These are phyloP conservation scores for Polyporus tsugae DNA, from an alignment of 1,284 basidiomycete species.

Conservation along the genomic window DNA sequence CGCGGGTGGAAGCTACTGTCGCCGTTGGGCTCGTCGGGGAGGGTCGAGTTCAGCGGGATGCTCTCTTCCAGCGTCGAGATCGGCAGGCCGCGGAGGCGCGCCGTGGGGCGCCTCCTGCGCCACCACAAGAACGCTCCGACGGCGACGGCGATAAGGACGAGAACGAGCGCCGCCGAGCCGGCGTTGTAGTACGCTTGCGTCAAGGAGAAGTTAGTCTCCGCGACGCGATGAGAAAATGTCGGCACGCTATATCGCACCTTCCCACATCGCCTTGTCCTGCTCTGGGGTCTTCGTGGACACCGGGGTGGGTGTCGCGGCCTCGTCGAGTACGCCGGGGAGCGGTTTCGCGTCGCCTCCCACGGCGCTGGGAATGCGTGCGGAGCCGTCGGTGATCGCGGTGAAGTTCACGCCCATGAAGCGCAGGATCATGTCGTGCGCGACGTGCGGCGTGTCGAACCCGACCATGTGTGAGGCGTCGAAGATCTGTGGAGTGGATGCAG, in stretches of 20 bases:
- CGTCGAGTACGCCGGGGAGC: constrained; percentile 54
- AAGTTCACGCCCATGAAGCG: constrained; percentile 95
- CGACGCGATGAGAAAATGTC: constrained; percentile 7
- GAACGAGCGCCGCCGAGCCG: constrained; percentile 85
- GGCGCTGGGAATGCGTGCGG: constrained; percentile 77
- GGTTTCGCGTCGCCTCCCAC: constrained; percentile 77
- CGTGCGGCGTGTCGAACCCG: constrained; percentile 89
- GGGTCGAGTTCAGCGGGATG: constrained; percentile 58
- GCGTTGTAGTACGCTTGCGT: constrained; percentile 88
- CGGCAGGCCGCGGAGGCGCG: constrained; percentile 46
- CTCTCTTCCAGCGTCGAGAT: constrained; percentile 56
- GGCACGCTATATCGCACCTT: constrained; percentile 59
- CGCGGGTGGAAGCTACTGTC: constrained; percentile 42
- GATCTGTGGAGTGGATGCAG: constrained; percentile 53
- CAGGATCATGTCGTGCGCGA: constrained; percentile 97
- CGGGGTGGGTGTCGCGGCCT: constrained; percentile 47
- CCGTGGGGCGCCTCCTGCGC: constrained; percentile 59
- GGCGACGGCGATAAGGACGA: constrained; percentile 76
- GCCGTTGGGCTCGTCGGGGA: constrained; percentile 31
- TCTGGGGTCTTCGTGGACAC: constrained; percentile 63
- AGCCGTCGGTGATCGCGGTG: constrained; percentile 77
- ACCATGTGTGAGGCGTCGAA: constrained; percentile 96
- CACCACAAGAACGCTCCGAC: constrained; percentile 82
- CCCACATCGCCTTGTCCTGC: constrained; percentile 86
- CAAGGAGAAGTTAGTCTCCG: constrained; percentile 8